Evolutionary conservation across 768 basidiomycete species (phyloP).

Genomic region (Pisolithus microcarpus): DNA sequence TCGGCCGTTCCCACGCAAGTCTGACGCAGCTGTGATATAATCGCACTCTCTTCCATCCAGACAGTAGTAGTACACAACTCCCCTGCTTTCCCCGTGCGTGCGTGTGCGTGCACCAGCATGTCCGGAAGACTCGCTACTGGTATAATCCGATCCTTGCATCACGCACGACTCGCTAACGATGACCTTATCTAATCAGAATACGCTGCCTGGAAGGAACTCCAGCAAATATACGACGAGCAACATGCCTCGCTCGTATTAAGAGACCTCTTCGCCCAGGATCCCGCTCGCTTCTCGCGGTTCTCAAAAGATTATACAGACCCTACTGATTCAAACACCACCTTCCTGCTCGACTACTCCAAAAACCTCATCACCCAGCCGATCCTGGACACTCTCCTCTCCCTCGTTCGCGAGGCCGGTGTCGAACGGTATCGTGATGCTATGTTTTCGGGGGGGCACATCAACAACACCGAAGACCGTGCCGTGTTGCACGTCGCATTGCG

Average conservation of each 20-base stretch:
- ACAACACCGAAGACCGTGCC: constrained; percentile 96
- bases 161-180: background rate
- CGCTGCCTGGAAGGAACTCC: constrained; percentile 84
- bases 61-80: background rate
- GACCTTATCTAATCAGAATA: constrained; percentile 52
- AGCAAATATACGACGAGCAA: constrained; percentile 71
- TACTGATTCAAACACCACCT: constrained; percentile 59
- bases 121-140: constrained; percentile 61
- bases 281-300: constrained; percentile 80
- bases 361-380: constrained; percentile 88
- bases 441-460: constrained; percentile 96
- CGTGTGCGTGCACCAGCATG: constrained; percentile 31
- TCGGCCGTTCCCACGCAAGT: background rate
- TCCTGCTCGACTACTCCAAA: constrained; percentile 96
- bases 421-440: constrained; percentile 84
- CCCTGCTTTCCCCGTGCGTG: background rate
- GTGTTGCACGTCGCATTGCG: constrained; percentile 94
- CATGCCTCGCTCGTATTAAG: constrained; percentile 72
- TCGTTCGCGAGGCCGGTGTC: constrained; percentile 81
- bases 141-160: constrained; percentile 7
- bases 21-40: background rate
- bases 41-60: background rate
- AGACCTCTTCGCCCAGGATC: constrained; percentile 88
- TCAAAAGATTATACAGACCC: constrained; percentile 66
- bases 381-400: constrained; percentile 64